A percentile compares a stretch with the other conserved stretches of the same genome.
These are phyloP conservation scores for Calonectria pauciramosa DNA, from an alignment of 2,329 filamentous ascomycete genomes.

Conservation along the genomic window DNA sequence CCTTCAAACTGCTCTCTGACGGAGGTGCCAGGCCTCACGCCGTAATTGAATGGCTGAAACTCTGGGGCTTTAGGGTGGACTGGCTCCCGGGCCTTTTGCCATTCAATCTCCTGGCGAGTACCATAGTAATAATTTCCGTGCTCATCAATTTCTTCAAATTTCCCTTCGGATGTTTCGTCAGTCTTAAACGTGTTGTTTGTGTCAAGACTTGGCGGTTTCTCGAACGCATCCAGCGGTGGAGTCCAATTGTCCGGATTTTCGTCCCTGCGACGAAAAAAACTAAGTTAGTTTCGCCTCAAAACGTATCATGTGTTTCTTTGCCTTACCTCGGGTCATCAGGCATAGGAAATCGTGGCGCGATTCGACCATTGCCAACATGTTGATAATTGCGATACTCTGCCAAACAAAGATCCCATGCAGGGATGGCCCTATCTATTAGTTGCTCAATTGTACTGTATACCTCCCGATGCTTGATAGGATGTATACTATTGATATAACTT, in stretches of 20 bases:
- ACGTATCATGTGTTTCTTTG: fast-evolving
- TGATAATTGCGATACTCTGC: slow-evolving; percentile 54
- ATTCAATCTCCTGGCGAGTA: neutral
- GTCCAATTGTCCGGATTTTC: slow-evolving; percentile 29
- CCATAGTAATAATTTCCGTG: neutral
- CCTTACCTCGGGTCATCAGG: slow-evolving; percentile 29
- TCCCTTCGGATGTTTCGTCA: neutral
- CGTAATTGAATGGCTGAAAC: slow-evolving; percentile 54
- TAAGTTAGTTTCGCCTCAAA: fast-evolving
- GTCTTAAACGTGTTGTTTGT: neutral
- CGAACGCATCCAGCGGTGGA: neutral
- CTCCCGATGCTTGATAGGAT: slow-evolving; percentile 49
- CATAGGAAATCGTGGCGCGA: slow-evolving; percentile 7
- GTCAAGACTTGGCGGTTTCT: neutral
- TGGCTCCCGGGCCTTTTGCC: slow-evolving; percentile 29
- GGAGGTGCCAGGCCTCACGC: slow-evolving; percentile 1
- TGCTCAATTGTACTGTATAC: slow-evolving; percentile 55
- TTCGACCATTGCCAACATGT: slow-evolving; percentile 31
- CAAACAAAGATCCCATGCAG: slow-evolving; percentile 64
- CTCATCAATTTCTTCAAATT: slow-evolving; percentile 32
- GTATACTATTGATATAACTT: slow-evolving; percentile 63
- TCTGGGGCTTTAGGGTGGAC: slow-evolving; percentile 27
- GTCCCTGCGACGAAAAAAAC: slow-evolving; percentile 26
- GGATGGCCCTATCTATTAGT: slow-evolving; percentile 52
- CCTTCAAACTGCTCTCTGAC: slow-evolving; percentile 19